Conservation (phyloP, 495 filamentous ascomycete genomes). For the Aspergillus asperescens region DNA sequence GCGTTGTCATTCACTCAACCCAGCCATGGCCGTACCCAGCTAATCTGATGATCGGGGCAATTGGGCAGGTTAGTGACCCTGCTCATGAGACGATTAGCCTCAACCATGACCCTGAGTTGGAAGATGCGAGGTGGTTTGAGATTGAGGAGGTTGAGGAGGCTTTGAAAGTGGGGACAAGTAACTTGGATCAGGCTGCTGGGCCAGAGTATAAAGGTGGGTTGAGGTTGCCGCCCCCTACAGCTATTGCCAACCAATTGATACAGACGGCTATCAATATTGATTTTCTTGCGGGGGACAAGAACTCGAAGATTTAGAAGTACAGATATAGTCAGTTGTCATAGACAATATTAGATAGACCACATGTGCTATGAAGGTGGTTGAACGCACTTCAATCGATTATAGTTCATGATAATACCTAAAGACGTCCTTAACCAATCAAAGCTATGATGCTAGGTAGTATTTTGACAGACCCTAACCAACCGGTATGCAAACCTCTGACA, state of each 20-base stretch:
- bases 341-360: constrained; percentile 1
- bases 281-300: constrained; percentile 36
- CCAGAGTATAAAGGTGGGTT: constrained; percentile 65
- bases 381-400: neutral
- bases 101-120: constrained; percentile 84
- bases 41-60: constrained; percentile 89
- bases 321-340: constrained; percentile 4
- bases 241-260: constrained; percentile 74
- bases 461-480: neutral
- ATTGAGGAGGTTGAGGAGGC: constrained; percentile 58
- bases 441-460: too few relatives aligned
- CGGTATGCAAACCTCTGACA: neutral
- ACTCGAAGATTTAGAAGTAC: constrained; percentile 31
- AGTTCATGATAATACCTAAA: neutral
- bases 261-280: constrained; percentile 46
- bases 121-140: constrained; percentile 80
- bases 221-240: constrained; percentile 67
- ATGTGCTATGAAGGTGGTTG: too few relatives aligned
- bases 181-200: constrained; percentile 58
- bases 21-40: constrained; percentile 90
- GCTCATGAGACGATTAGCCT: constrained; percentile 75
- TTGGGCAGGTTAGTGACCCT: constrained; percentile 73
- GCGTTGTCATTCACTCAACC: constrained; percentile 86
- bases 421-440: neutral
- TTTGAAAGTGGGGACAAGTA: constrained; percentile 54